These are phyloP conservation scores for Xylaria multiplex DNA, from an alignment of 2,329 filamentous ascomycete genomes.

Conservation along the genomic window DNA sequence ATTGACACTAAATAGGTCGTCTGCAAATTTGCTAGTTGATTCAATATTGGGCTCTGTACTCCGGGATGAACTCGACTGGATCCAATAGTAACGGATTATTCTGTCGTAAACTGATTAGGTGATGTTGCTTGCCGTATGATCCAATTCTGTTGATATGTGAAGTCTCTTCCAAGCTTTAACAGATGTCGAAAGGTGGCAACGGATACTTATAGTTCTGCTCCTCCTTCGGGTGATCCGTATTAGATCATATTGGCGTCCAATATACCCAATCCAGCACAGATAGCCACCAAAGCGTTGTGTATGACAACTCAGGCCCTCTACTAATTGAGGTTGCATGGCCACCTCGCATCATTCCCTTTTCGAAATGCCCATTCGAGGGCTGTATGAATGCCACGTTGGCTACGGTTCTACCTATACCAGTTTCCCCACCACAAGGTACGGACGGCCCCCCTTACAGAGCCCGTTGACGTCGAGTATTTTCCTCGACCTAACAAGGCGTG, in stretches of 20 bases:
- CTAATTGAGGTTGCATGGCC: constrained; percentile 50
- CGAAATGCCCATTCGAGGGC: constrained; percentile 45
- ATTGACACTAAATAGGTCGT: constrained; percentile 18
- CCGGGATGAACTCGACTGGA: constrained; percentile 7
- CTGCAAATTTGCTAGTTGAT: constrained; percentile 22
- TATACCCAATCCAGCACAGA: constrained; percentile 45
- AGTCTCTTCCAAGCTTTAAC: constrained; percentile 12
- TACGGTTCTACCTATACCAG: constrained; percentile 45
- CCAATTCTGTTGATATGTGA: constrained; percentile 17
- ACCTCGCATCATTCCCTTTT: constrained; percentile 45
- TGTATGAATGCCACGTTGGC: constrained; percentile 51
- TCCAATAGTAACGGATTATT: constrained; percentile 8
- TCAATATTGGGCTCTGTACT: constrained; percentile 18
- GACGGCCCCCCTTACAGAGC: constrained; percentile 43
- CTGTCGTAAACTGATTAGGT: constrained; percentile 10
- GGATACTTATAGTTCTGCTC: constrained; percentile 39
- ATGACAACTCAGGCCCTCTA: constrained; percentile 48
- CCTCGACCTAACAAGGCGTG: constrained; percentile 37
- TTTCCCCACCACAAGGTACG: constrained; percentile 47
- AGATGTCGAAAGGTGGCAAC: constrained; percentile 25
- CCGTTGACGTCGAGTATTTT: constrained; percentile 43
- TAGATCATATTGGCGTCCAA: constrained; percentile 45
- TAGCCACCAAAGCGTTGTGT: constrained; percentile 44
- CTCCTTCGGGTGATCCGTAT: constrained; percentile 21
- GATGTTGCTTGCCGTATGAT: constrained; percentile 16